Conservation (phyloP, 208 protist species). For the Wallacemonas sp. region DNA sequence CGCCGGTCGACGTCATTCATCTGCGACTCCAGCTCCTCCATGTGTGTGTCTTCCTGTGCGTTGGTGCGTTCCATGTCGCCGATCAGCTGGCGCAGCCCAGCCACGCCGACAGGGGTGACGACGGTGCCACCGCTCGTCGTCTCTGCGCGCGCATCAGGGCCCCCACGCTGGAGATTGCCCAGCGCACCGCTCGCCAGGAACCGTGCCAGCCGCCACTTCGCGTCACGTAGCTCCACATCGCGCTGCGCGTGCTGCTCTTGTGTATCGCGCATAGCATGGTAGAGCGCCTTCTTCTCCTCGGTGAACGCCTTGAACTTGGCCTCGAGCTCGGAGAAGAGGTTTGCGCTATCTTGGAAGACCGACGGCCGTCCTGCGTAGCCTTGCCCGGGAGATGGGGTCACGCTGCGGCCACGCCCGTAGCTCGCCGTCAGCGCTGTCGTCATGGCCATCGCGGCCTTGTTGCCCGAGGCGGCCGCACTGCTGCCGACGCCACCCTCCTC, state of each 20-base stretch:
- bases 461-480: constrained; percentile 13
- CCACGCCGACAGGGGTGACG: constrained; percentile 51
- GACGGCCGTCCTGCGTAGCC: constrained; percentile 1
- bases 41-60: constrained; percentile 28
- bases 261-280: constrained; percentile 66
- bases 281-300: constrained; percentile 62
- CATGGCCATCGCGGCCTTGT: constrained; percentile 1
- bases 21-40: constrained; percentile 27
- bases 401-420: not conserved
- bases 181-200: constrained; percentile 54
- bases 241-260: constrained; percentile 54
- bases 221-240: constrained; percentile 60
- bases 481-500: not conserved
- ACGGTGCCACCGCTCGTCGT: constrained; percentile 13
- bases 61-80: constrained; percentile 38
- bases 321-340: constrained; percentile 51
- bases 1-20: constrained; percentile 54
- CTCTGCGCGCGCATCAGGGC: not conserved
- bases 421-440: not conserved
- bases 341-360: constrained; percentile 9
- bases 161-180: constrained; percentile 20
- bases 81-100: constrained; percentile 57
- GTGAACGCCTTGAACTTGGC: constrained; percentile 50
- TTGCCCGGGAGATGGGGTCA: not conserved
- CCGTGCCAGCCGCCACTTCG: constrained; percentile 69